Evolutionary conservation across 2,329 filamentous ascomycete species (phyloP).

Genomic region (Venturia aucupariae): DNA sequence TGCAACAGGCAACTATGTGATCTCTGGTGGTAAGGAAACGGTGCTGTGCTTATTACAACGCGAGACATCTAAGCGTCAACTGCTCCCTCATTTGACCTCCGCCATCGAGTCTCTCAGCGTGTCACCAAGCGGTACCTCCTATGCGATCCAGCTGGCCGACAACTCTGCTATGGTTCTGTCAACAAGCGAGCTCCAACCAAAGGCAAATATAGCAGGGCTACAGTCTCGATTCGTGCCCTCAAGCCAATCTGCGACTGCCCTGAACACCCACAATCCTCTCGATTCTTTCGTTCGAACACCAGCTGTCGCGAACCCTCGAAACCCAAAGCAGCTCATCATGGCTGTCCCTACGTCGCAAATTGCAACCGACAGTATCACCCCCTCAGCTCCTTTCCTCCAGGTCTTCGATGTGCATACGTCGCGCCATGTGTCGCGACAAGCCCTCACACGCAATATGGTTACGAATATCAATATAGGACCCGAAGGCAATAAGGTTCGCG

Average conservation of each 20-base stretch:
- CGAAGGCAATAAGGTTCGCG: slow-evolving; percentile 59
- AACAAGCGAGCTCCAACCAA: slow-evolving; percentile 79
- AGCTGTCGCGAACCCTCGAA: slow-evolving; percentile 32
- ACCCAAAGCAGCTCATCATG: slow-evolving; percentile 34
- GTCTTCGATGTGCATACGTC: slow-evolving; percentile 76
- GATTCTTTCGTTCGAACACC: slow-evolving; percentile 23
- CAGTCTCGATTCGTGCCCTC: slow-evolving; percentile 40
- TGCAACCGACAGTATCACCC: not conserved
- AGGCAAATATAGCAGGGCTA: slow-evolving; percentile 73
- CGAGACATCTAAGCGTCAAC: slow-evolving; percentile 72
- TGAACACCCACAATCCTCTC: slow-evolving; percentile 13
- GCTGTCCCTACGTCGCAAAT: slow-evolving; percentile 43
- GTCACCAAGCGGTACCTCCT: slow-evolving; percentile 69
- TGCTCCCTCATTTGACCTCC: slow-evolving; percentile 81
- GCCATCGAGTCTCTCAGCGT: slow-evolving; percentile 77
- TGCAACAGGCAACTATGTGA: slow-evolving; percentile 69
- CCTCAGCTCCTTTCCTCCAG: slow-evolving; percentile 55
- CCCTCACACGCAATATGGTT: slow-evolving; percentile 76
- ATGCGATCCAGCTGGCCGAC: slow-evolving; percentile 77
- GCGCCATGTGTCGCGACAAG: slow-evolving; percentile 74
- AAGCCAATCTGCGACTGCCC: not conserved
- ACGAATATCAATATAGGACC: slow-evolving; percentile 71
- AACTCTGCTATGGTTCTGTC: slow-evolving; percentile 89
- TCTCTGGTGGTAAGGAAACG: slow-evolving; percentile 87
- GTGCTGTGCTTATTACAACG: slow-evolving; percentile 89